phyloP scores from a whole-genome alignment of 768 basidiomycete species.

The Boletales sp. region DNA sequence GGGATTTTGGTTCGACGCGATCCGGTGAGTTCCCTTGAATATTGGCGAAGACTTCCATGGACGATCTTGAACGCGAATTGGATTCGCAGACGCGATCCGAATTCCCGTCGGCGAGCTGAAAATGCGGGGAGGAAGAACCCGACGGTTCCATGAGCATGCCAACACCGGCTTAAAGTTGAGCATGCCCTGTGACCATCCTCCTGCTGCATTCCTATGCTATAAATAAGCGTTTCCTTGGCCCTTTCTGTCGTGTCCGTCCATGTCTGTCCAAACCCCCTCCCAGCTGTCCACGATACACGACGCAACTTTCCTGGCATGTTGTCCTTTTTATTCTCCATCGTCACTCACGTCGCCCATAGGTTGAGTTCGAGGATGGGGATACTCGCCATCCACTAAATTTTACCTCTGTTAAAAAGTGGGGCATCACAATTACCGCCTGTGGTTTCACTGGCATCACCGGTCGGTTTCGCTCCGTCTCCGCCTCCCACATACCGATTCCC shows the following conservation, averaged over 20 bases:
- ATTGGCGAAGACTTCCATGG: constrained; percentile 5
- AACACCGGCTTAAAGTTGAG: constrained; percentile 8
- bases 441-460: constrained; percentile 32
- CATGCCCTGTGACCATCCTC: constrained; percentile 5
- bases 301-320: constrained; percentile 11
- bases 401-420: constrained; percentile 39
- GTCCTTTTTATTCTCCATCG: background rate
- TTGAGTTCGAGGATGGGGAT: constrained; percentile 40
- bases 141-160: no score
- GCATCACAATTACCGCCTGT: constrained; percentile 34
- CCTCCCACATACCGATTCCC: background rate
- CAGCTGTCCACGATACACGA: constrained; percentile 15
- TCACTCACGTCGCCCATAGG: constrained; percentile 21
- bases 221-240: constrained; percentile 4
- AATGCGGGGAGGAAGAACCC: background rate
- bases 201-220: constrained; percentile 1
- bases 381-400: constrained; percentile 40
- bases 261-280: constrained; percentile 11
- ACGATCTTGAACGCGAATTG: constrained; percentile 4
- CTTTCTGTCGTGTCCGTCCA: background rate
- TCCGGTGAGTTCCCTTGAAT: background rate
- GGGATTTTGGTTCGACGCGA: background rate
- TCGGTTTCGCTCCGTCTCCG: constrained; percentile 9
- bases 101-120: background rate
- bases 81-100: constrained; percentile 14